Evolutionary conservation across 2,329 filamentous ascomycete genomes (phyloP).

Genomic region (Aspergillus ochraceoroseus): DNA sequence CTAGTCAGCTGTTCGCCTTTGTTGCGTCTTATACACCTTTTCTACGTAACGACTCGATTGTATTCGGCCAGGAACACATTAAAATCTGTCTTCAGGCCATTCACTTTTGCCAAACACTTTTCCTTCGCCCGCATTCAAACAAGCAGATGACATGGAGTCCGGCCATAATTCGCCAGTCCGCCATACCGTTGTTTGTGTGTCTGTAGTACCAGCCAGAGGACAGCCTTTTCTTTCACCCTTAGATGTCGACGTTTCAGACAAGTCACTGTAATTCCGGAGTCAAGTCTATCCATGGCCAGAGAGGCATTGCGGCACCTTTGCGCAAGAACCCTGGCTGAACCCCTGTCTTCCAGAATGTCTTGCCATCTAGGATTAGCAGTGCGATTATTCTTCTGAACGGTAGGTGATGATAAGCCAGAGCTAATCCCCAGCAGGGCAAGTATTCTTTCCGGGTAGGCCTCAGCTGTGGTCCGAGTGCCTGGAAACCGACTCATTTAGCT

Average conservation of each 20-base stretch:
- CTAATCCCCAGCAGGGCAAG: slow-evolving; percentile 1
- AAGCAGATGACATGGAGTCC: slow-evolving; percentile 18
- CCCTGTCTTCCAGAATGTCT: neutral
- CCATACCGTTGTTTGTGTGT: slow-evolving; percentile 20
- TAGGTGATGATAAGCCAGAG: slow-evolving; percentile 4
- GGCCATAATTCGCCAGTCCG: slow-evolving; percentile 19
- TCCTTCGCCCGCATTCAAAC: slow-evolving; percentile 13
- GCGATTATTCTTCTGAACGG: neutral
- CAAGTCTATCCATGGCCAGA: neutral
- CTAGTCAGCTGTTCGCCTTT: slow-evolving; percentile 41
- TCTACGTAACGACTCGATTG: slow-evolving; percentile 43
- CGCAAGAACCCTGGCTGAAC: neutral
- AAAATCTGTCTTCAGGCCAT: slow-evolving; percentile 16
- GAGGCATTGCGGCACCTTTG: too few species aligned
- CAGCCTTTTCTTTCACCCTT: slow-evolving; percentile 11
- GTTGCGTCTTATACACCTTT: slow-evolving; percentile 34
- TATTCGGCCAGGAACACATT: slow-evolving; percentile 33
- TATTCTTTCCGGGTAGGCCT: neutral
- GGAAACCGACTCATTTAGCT: too few species aligned
- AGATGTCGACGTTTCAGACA: slow-evolving; percentile 5
- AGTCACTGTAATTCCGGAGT: slow-evolving; percentile 9
- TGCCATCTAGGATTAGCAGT: neutral
- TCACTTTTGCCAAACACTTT: slow-evolving; percentile 12
- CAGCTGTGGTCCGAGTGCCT: too few species aligned
- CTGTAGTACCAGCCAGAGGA: slow-evolving; percentile 23